Percentiles rank a stretch among this genome's conserved stretches.
Evolutionary conservation across 768 basidiomycete species (phyloP).

Genomic region (Mrakia frigida): DNA sequence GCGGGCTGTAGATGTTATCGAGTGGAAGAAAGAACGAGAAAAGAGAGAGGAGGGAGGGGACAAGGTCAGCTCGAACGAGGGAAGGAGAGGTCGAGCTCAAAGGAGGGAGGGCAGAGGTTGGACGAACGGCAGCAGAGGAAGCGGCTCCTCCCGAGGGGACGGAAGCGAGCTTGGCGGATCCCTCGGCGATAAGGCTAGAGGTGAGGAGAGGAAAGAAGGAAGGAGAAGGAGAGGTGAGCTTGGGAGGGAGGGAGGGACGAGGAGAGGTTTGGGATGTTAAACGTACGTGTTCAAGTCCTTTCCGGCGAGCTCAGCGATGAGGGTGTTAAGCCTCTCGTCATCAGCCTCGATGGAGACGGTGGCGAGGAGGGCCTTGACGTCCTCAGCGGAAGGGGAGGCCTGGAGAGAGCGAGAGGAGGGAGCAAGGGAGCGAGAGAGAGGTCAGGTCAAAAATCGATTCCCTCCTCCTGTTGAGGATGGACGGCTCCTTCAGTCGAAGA

Average conservation of each 20-base stretch:
- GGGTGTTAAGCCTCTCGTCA: conserved; percentile 67
- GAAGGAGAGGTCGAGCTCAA: conserved; percentile 48
- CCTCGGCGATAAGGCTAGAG: conserved; percentile 78
- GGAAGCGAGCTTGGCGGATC: conserved; percentile 87
- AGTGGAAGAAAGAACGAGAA: neutral
- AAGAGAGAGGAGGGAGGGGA: neutral
- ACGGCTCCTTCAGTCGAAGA: too few relatives aligned
- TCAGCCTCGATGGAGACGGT: conserved; percentile 87
- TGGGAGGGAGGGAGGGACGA: neutral
- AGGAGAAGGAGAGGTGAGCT: conserved; percentile 1
- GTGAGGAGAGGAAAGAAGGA: neutral
- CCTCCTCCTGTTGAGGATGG: neutral
- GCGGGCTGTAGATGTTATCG: conserved; percentile 44
- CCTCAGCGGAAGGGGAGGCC: conserved; percentile 59
- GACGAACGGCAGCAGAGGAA: conserved; percentile 45
- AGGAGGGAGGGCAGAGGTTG: conserved; percentile 36
- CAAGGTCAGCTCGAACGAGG: neutral
- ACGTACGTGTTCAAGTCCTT: conserved; percentile 79
- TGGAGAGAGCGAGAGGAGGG: neutral
- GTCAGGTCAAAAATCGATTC: neutral
- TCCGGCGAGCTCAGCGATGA: conserved; percentile 83
- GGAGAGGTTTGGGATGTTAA: neutral
- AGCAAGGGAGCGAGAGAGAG: neutral
- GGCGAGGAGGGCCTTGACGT: conserved; percentile 79
- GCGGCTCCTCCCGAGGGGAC: conserved; percentile 86